Percentiles rank a stretch among this genome's conserved stretches.
These are phyloP conservation scores for Suillus fuscotomentosus DNA, from an alignment of 768 basidiomycete species.

Conservation along the genomic window DNA sequence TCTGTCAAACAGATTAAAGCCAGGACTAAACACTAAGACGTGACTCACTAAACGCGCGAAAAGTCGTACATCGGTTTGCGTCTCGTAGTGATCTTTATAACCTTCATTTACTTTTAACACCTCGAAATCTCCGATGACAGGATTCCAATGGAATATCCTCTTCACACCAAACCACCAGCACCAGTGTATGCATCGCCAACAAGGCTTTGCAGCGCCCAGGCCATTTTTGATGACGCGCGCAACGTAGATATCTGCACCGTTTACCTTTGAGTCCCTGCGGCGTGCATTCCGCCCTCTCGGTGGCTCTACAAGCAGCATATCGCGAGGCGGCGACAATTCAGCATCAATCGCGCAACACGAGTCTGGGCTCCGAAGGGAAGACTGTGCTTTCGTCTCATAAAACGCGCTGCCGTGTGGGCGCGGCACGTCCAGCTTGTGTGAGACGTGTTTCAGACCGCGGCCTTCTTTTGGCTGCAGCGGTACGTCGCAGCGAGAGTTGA, in stretches of 20 bases:
- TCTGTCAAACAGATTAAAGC: background rate
- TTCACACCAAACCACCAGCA: conserved; percentile 57
- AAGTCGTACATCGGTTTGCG: conserved; percentile 43
- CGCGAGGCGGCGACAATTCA: conserved; percentile 2
- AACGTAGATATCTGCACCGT: conserved; percentile 56
- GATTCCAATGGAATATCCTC: conserved; percentile 55
- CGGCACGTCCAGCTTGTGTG: background rate
- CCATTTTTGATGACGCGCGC: conserved; percentile 48
- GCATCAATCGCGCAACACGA: background rate
- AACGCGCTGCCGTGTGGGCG: background rate
- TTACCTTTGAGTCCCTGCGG: conserved; percentile 40
- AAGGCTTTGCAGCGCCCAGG: conserved; percentile 51
- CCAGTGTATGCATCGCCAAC: conserved; percentile 57
- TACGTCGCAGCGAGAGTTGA: conserved; percentile 37
- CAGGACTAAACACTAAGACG: background rate
- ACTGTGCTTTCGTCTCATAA: background rate
- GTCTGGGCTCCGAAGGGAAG: background rate
- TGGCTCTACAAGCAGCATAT: background rate
- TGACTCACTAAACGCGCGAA: conserved; percentile 43
- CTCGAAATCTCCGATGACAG: conserved; percentile 32
- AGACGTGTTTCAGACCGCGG: conserved; percentile 12
- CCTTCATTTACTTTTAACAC: conserved; percentile 47
- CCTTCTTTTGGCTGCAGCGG: conserved; percentile 16
- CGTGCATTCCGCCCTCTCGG: conserved; percentile 33
- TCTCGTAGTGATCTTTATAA: conserved; percentile 41